A percentile compares a stretch with the other conserved stretches of the same genome.
These are phyloP conservation scores for Ogataea paraovalis DNA, from an alignment of 805 yeast species.

Conservation along the genomic window DNA sequence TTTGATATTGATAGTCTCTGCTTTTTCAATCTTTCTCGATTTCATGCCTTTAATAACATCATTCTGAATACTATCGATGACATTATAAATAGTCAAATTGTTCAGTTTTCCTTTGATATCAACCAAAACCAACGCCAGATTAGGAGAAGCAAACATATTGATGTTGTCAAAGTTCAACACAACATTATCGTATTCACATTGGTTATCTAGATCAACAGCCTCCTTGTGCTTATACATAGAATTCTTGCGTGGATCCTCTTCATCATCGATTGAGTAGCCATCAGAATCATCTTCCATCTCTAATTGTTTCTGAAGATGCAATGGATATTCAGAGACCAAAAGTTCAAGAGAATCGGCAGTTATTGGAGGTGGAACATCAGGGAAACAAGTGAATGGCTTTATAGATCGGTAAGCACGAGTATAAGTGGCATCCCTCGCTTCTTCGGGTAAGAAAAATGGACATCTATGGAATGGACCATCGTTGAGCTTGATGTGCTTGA, in stretches of 20 bases:
- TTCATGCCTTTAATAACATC: slow-evolving; percentile 46
- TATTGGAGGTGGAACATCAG: slow-evolving; percentile 60
- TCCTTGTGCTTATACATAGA: neutral
- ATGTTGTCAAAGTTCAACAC: slow-evolving; percentile 52
- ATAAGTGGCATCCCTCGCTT: slow-evolving; percentile 44
- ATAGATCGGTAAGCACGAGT: slow-evolving; percentile 48
- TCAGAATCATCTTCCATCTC: slow-evolving; percentile 7
- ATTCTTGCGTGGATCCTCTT: slow-evolving; percentile 2
- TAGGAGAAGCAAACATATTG: slow-evolving; percentile 44
- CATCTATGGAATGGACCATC: slow-evolving; percentile 84
- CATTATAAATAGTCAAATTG: slow-evolving; percentile 39
- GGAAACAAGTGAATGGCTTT: slow-evolving; percentile 58
- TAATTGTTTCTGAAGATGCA: slow-evolving; percentile 14
- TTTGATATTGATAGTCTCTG: slow-evolving; percentile 40
- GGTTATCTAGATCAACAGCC: slow-evolving; percentile 30
- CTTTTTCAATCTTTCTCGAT: slow-evolving; percentile 11
- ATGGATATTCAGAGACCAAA: slow-evolving; percentile 34
- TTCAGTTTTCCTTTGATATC: slow-evolving; percentile 37
- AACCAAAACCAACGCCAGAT: slow-evolving; percentile 12
- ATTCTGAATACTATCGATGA: slow-evolving; percentile 64
- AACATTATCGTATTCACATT: slow-evolving; percentile 50
- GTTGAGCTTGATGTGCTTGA: slow-evolving; percentile 58
- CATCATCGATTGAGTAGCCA: neutral
- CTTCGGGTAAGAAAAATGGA: slow-evolving; percentile 61
- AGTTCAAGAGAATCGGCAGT: slow-evolving; percentile 43